phyloP scores from a whole-genome alignment of 2,329 filamentous ascomycete species.

The Phaeosphaeriaceae sp. region DNA sequence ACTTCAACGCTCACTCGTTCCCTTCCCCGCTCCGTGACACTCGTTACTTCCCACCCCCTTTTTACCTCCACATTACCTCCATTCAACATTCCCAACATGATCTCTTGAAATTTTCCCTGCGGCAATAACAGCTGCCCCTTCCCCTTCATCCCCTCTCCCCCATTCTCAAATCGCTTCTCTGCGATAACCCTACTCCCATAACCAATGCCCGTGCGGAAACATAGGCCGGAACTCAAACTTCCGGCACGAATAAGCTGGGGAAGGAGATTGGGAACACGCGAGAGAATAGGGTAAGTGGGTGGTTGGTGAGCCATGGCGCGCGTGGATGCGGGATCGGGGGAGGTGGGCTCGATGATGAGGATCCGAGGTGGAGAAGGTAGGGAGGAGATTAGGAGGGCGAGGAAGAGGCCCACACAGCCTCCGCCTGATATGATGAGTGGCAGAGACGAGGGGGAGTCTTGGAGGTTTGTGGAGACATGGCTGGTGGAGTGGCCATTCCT shows the following conservation, averaged over 20 bases:
- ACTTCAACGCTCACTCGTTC: background rate
- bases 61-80: constrained; percentile 22
- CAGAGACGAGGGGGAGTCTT: constrained; percentile 2
- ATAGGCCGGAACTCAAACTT: constrained; percentile 32
- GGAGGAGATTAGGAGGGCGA: constrained; percentile 48
- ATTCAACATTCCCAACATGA: constrained; percentile 29
- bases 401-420: constrained; percentile 51
- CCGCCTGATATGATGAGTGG: constrained; percentile 50
- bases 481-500: constrained; percentile 6
- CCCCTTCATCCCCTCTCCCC: constrained; percentile 27
- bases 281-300: constrained; percentile 49
- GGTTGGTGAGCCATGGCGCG: constrained; percentile 54
- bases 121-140: constrained; percentile 37
- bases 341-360: constrained; percentile 40
- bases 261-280: constrained; percentile 43
- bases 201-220: constrained; percentile 34
- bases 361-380: constrained; percentile 42
- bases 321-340: constrained; percentile 39
- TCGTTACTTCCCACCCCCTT: constrained; percentile 26
- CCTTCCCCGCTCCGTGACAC: constrained; percentile 4
- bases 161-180: constrained; percentile 29
- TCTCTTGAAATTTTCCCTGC: constrained; percentile 41
- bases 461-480: background rate
- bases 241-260: constrained; percentile 41
- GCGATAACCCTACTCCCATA: constrained; percentile 38